Percentiles rank a stretch among this genome's conserved stretches.
These are phyloP conservation scores for Colletotrichum sp. DNA, from an alignment of 2,329 filamentous ascomycete genomes.

Conservation along the genomic window DNA sequence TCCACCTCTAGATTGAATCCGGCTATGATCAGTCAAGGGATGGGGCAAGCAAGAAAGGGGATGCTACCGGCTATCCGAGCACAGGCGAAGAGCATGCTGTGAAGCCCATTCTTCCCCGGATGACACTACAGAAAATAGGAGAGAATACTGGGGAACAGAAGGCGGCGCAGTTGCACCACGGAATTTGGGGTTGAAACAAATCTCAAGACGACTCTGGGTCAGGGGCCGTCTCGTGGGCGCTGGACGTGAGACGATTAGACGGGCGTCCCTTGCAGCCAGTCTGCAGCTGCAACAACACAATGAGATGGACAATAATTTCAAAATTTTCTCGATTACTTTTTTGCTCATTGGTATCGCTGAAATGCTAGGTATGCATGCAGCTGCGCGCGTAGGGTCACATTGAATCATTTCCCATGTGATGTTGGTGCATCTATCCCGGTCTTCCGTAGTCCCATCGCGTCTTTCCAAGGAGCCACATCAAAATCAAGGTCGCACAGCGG, in stretches of 20 bases:
- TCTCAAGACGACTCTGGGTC: slow-evolving; percentile 1
- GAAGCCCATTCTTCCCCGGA: not conserved
- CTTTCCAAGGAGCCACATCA: not conserved
- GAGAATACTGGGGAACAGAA: not conserved
- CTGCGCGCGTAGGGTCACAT: not conserved
- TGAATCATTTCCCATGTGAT: not conserved
- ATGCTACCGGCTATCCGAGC: not conserved
- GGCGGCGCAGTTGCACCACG: not conserved
- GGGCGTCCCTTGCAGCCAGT: not conserved
- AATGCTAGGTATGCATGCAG: not conserved
- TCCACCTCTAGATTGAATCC: not conserved
- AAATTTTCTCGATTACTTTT: not conserved
- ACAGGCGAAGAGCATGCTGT: not conserved
- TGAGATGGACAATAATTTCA: not conserved
- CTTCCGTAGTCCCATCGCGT: not conserved
- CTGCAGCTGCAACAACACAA: not conserved
- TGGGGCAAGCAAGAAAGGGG: not conserved
- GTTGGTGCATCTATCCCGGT: not conserved
- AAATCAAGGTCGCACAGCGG: not conserved
- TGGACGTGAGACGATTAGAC: not conserved
- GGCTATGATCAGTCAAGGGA: not conserved
- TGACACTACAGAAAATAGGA: not conserved
- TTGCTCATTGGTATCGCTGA: not conserved
- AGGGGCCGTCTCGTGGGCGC: not conserved
- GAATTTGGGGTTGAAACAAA: slow-evolving; percentile 1